Evolutionary conservation across 768 basidiomycete genomes (phyloP).

Genomic region (Agrocybe chaxingu): DNA sequence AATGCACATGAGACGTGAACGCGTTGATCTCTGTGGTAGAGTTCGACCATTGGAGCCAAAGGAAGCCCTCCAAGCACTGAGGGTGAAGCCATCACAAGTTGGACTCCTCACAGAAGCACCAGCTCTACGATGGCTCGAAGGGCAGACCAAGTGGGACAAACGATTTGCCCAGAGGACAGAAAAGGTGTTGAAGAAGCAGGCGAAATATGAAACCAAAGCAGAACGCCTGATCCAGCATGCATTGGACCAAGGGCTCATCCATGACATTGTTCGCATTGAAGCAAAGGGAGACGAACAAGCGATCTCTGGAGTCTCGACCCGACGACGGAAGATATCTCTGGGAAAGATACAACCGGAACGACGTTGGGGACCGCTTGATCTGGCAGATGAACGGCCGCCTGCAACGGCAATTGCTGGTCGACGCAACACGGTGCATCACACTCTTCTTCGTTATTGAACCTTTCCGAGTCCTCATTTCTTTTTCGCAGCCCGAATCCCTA

Average conservation of each 20-base stretch:
- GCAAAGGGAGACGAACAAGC: neutral
- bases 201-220: conserved; percentile 43
- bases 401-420: conserved; percentile 69
- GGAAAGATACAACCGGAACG: conserved; percentile 36
- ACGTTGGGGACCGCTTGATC: conserved; percentile 54
- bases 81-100: conserved; percentile 51
- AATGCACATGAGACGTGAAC: conserved; percentile 63
- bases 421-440: conserved; percentile 53
- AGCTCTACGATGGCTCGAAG: conserved; percentile 60
- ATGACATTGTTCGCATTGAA: conserved; percentile 9
- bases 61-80: conserved; percentile 49
- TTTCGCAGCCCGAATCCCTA: conserved; percentile 47
- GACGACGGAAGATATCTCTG: conserved; percentile 5
- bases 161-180: conserved; percentile 40
- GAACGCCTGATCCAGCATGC: conserved; percentile 42
- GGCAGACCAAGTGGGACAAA: conserved; percentile 62
- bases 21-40: conserved; percentile 60
- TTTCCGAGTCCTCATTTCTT: neutral
- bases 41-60: conserved; percentile 62
- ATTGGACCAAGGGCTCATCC: conserved; percentile 41
- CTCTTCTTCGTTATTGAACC: neutral
- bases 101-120: conserved; percentile 76
- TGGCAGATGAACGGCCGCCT: conserved; percentile 68
- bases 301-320: too few relatives aligned
- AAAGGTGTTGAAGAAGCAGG: conserved; percentile 40